These are phyloP conservation scores for Zalaria obscura DNA, from an alignment of 2,329 filamentous ascomycete genomes.

Conservation along the genomic window DNA sequence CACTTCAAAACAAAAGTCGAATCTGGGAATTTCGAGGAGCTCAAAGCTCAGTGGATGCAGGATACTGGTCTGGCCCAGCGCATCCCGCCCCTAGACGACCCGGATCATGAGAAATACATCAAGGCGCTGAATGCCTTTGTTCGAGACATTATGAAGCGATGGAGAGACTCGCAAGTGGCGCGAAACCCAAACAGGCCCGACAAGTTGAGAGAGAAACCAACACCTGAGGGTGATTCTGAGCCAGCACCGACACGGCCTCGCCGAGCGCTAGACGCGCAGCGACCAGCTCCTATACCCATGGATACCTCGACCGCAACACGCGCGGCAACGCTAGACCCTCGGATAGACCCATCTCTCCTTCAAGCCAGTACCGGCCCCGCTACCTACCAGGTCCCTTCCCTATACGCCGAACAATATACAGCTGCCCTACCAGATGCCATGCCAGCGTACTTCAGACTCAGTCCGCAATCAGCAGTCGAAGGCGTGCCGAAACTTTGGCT, in stretches of 20 bases:
- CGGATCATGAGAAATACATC: conserved; percentile 29
- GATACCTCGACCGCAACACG: not conserved
- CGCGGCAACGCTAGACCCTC: conserved; percentile 28
- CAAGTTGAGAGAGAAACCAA: conserved; percentile 14
- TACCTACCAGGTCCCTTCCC: conserved; percentile 6
- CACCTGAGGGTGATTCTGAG: conserved; percentile 26
- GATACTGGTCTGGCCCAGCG: conserved; percentile 39
- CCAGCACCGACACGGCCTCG: conserved; percentile 17
- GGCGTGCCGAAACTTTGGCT: conserved; percentile 46
- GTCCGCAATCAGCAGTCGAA: conserved; percentile 45
- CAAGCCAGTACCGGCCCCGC: conserved; percentile 40
- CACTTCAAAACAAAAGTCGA: conserved; percentile 62
- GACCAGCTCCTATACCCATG: conserved; percentile 1
- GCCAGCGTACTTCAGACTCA: conserved; percentile 55
- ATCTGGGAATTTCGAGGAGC: conserved; percentile 54
- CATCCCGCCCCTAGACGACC: conserved; percentile 40
- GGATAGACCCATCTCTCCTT: conserved; percentile 50
- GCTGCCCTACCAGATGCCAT: conserved; percentile 23
- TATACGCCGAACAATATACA: not conserved
- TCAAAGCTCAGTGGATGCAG: conserved; percentile 56
- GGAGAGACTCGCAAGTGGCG: conserved; percentile 51
- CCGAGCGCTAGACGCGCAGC: conserved; percentile 3
- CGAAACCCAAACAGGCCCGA: conserved; percentile 35
- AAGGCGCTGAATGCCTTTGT: conserved; percentile 58
- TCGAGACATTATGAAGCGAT: conserved; percentile 63